Conservation (phyloP, 352 stramenopile genomes). For the Aphanomyces invadans region DNA sequence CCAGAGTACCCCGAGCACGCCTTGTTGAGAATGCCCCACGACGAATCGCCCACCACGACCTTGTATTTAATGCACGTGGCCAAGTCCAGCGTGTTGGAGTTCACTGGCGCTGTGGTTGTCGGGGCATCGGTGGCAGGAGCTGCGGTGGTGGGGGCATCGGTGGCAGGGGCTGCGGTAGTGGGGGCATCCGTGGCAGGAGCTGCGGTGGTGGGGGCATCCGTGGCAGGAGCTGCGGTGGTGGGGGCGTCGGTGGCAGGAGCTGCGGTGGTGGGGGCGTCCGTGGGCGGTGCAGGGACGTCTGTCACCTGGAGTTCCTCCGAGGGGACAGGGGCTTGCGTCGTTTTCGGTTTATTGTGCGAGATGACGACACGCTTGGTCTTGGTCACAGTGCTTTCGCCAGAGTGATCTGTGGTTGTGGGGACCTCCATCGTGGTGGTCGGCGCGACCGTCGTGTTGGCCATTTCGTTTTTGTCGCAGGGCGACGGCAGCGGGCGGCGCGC, state of each 20-base stretch:
- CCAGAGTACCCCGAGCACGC: not conserved
- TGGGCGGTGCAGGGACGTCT: too few species aligned
- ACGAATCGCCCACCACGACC: not conserved
- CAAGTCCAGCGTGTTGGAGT: not conserved
- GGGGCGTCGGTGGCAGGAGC: not conserved
- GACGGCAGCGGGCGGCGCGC: not conserved
- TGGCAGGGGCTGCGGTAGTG: not conserved
- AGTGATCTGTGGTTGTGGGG: not conserved
- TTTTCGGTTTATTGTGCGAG: slow-evolving; percentile 12
- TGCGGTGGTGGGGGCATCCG: not conserved
- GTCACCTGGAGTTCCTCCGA: too few species aligned
- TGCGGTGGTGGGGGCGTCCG: not conserved
- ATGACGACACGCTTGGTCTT: not conserved
- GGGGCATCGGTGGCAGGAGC: not conserved
- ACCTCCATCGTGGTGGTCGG: not conserved
- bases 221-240: not conserved
- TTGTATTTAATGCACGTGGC: not conserved
- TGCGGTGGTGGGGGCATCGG: not conserved
- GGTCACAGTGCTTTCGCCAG: not conserved
- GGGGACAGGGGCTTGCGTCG: not conserved
- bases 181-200: not conserved
- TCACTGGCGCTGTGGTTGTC: not conserved
- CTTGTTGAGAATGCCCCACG: not conserved
- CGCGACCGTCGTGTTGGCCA: not conserved
- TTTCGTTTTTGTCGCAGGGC: not conserved